Base-by-base conservation (phyloP, 176 grass and related monocot genomes). In the Puya raimondii region DNA sequence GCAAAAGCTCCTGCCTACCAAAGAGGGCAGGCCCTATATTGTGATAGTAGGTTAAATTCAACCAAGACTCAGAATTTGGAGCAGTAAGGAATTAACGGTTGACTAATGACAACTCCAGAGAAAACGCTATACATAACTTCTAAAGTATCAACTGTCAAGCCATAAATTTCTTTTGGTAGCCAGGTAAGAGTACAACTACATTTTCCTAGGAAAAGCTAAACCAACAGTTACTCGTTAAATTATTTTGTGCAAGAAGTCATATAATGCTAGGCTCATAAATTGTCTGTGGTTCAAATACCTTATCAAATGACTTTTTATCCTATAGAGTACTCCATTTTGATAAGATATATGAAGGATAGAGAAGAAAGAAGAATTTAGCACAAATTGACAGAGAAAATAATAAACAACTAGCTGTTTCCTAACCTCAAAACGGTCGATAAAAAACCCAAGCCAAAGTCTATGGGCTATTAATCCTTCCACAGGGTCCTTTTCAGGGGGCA, bases 381-480 rank as follows among this genome's bases (percentile, higher is more conserved):
- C 15, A 70, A 54, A 83, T 63, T 47, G 57, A 83, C 23, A 82
- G 54, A 49, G 74, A 71, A 71, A 70, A 76, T 20, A 64, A 87
- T 71, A 66, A 76, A 73, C 66, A 74, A 22, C 56, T 61, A 17
- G 26, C 47, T 65, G 53, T 66, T 42, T 75, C 67, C 85, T 75
- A 86, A 99, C 94, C 94, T 99, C 94, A 84, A 93, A 99, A 17
- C 94, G 86, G 79, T 99, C 94, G 42, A 99, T 90, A 65, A 99
- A 90, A 79, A 99, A 99, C 53, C 94, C 94, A 77, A 99, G 94
- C 94, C 94, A 99, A 26, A 99, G 77, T 64, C 87, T 85, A 80
- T 99, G 94, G 64, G 94, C 94, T 77, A 92, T 88, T 82, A 99
- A 79, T 53, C 84, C 94, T 85, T 99, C 86, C 50, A 99, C 78